Base-by-base conservation (phyloP, 495 filamentous ascomycete species). In the Evansstolkia leycettana region DNA sequence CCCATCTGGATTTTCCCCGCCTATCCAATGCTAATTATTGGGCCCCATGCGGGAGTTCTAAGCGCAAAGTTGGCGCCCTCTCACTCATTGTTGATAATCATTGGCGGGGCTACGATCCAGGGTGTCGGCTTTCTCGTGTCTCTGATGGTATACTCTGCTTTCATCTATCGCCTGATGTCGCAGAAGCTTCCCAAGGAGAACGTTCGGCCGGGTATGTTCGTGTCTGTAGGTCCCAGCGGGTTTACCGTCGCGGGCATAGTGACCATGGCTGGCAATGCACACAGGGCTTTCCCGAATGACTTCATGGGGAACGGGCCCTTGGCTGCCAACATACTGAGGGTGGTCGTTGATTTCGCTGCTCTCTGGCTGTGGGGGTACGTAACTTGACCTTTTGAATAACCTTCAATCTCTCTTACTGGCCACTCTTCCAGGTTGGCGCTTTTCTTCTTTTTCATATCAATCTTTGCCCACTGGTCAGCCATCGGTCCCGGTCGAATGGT, bases 1-100 rank as follows among this genome's bases (percentile, higher is more conserved):
- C 85, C 85, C 0, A 75, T 89, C 31, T 93, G 84, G 85, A 86
- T 93, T 23, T 93, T 93, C 40, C 85, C 85, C 0, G 84, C 82
- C 1, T 93, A 93, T 43, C 85, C 85, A 0, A 72, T 92, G 37
- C 72, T 93, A 5, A 73, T 93, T 0, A 71, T 80, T 4, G 85
- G 82, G 6, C 83, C 84, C 0, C 74, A 82, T 51, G 84, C 82
- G 31, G 69, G 70, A 7, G 71, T 78, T 29, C 62, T 93, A 10
- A 72, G 78, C 49, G 49, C 42, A 27, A 60, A 49, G 40, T 63
- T 57, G 18, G 59, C 45, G 33, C 73, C 49, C 42, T 67, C 46
- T 13, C 53, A 48, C 12, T 60, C 73, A 9, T 52, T 88, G 9
- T 58, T 70, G 6, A 73, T 90, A 34, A 76, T 86, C 11, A 58